These are phyloP conservation scores for Mallotus japonicus DNA, from an alignment of 441 rosid genomes.

Conservation along the genomic window DNA sequence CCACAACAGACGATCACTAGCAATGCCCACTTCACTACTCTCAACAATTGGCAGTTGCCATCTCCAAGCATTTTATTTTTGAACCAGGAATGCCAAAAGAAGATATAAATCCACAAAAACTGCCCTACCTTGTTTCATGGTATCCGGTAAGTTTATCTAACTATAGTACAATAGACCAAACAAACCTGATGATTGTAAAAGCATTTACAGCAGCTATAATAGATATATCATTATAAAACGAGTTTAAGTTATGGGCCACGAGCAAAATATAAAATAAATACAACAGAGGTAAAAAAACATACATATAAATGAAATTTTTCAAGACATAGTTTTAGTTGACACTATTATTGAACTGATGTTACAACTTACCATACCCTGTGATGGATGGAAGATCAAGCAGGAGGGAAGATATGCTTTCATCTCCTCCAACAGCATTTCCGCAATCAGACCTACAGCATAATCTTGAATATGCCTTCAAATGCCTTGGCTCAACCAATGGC, in stretches of 20 bases:
- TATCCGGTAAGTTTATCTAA: not conserved
- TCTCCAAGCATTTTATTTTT: not conserved
- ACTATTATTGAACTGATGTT: not conserved
- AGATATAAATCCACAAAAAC: not conserved
- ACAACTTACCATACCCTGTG: constrained; percentile 84
- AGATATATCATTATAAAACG: not conserved
- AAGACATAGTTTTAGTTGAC: not conserved
- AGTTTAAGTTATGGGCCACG: not conserved
- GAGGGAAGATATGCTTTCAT: constrained; percentile 67
- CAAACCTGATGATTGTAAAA: not conserved
- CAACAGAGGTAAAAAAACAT: not conserved
- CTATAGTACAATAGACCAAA: not conserved
- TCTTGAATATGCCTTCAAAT: constrained; percentile 52
- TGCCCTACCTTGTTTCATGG: not conserved
- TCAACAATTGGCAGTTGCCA: not conserved
- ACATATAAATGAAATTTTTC: not conserved
- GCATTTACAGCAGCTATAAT: not conserved
- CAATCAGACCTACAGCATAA: constrained; percentile 68
- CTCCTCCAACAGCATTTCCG: constrained; percentile 70
- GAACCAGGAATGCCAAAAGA: not conserved
- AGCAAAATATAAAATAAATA: not conserved
- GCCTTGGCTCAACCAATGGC: constrained; percentile 73
- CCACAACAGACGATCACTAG: not conserved
- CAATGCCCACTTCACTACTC: not conserved
- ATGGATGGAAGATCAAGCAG: constrained; percentile 88